Evolutionary conservation across 2,329 filamentous ascomycete species (phyloP), one percentile per base, ranked within the genome.

Genomic region (Nemania serpens): DNA sequence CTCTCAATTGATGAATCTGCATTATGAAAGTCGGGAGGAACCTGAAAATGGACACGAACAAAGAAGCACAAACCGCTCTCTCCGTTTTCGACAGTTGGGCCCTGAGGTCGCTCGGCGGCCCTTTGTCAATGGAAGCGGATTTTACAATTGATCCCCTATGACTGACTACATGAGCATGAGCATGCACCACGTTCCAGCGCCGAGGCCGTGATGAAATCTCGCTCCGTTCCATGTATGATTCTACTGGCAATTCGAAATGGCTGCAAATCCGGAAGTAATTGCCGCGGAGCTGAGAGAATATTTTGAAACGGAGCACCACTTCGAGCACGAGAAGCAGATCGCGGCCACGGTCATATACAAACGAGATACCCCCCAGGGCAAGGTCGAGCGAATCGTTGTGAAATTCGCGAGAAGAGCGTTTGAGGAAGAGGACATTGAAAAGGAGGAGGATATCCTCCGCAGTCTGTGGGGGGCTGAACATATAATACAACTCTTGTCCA

Each of bases 381-480:
- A 2, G 6, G 12, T 43, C 4, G 39, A 52, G 20, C 51, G 52
- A 17, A 41, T 56, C 3, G 58, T 52, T 15, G 42, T 56, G 17
- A 60, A 56, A 25, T 42, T 46, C 45, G 3, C 10, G 3, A 2
- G 9, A 51, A 12, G 0, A 9, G 22, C 1, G 25, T 4, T 29
- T 3, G 17, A 18, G 15, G 49, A 33, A n/a, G 2, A 29, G 0
- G 34, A 47, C 3, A 36, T 52, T 2, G 25, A 10, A 6, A 1
- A 3, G 1, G 58, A 60, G 18, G 58, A 55, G 18, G 39, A 29
- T 1, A 1, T 52, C 5, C 41, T 56, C 2, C 33, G 10, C 5
- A 18, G 15, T 29, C 58, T 56, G 12, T 60, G 58, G 58, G 58
- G 58, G 15, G 34, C 58, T 2, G 58, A 60, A 41, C 52, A 60